Evolutionary conservation across 768 basidiomycete genomes (phyloP).

Genomic region (Boletus subparvulus): DNA sequence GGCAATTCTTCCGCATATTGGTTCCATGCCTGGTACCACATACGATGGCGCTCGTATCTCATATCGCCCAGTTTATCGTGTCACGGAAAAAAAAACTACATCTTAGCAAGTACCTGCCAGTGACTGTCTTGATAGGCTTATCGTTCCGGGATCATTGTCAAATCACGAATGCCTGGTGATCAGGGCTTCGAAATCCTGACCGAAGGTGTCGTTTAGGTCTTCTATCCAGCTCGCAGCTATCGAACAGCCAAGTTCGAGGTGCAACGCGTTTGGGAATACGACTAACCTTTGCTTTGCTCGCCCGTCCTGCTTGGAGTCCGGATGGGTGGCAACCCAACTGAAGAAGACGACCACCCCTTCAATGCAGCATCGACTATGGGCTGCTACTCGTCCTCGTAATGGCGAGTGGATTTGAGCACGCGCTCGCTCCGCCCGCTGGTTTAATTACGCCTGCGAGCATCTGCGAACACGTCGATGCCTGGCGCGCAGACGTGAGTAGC

Average conservation of each 20-base stretch:
- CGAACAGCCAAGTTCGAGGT: neutral
- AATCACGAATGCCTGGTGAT: too few species aligned
- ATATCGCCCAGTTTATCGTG: too few species aligned
- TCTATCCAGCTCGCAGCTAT: neutral
- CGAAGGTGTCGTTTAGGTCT: neutral
- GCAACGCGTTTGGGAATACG: neutral
- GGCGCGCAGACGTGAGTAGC: too few species aligned
- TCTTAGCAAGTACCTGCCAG: too few species aligned
- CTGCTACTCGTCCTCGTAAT: neutral
- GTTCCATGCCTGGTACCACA: too few species aligned
- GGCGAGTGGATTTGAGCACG: neutral
- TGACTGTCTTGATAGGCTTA: neutral
- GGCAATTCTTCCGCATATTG: too few species aligned
- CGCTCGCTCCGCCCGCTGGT: neutral
- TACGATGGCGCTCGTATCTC: too few species aligned
- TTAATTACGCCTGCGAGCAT: too few species aligned
- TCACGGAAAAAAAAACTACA: too few species aligned
- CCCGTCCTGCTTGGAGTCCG: neutral
- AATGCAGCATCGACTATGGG: neutral
- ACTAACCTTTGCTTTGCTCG: neutral
- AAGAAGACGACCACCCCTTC: neutral
- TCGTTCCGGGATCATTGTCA: neutral
- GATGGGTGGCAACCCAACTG: neutral
- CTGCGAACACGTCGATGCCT: too few species aligned
- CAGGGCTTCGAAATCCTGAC: neutral